Conservation (phyloP, 1,284 basidiomycete genomes). For the Naganishia cerealis region DNA sequence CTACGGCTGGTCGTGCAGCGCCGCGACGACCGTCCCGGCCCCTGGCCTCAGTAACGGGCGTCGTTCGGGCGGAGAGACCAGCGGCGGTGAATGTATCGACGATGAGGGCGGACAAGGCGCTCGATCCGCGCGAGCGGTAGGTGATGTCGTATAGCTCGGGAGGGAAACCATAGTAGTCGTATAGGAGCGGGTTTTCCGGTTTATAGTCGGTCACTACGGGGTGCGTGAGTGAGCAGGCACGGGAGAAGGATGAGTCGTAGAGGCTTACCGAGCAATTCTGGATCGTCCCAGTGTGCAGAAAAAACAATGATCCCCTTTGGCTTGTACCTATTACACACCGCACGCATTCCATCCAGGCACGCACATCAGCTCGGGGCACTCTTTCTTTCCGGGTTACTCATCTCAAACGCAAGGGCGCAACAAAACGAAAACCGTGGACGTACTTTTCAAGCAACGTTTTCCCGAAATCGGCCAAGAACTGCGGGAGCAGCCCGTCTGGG, state of each 20-base stretch:
- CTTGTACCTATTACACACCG: not conserved
- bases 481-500: conserved; percentile 13
- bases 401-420: too few species aligned
- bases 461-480: conserved; percentile 20
- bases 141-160: conserved; percentile 16
- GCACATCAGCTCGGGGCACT: too few species aligned
- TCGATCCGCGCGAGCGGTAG: conserved; percentile 20
- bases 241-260: not conserved
- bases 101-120: conserved; percentile 16
- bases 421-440: not conserved
- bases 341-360: not conserved
- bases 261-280: conserved; percentile 21
- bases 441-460: conserved; percentile 19
- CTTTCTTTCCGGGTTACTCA: too few species aligned
- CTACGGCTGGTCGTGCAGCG: not conserved
- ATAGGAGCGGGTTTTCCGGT: conserved; percentile 22
- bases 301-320: conserved; percentile 27
- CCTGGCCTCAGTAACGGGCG: conserved; percentile 6
- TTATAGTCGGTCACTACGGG: conserved; percentile 22
- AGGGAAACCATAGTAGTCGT: conserved; percentile 28
- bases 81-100: conserved; percentile 7
- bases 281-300: conserved; percentile 25
- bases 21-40: conserved; percentile 22
- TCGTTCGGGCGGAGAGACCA: conserved; percentile 19
- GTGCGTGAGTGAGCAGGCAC: not conserved